These are phyloP conservation scores for Chrysanthemum seticuspe DNA, from an alignment of 129 eudicot species.

Conservation along the genomic window DNA sequence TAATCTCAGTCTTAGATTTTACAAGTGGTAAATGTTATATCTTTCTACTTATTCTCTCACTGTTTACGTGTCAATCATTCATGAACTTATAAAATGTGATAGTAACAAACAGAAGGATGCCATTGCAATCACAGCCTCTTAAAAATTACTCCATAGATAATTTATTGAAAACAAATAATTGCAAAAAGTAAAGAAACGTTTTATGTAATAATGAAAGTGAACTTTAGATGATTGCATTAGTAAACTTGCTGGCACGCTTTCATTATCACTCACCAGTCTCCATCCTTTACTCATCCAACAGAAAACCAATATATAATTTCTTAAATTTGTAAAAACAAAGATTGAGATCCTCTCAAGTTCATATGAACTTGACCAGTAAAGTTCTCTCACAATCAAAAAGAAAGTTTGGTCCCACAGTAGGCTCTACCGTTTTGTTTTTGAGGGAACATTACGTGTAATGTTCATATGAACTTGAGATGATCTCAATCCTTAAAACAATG, in stretches of 20 bases:
- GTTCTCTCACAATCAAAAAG: no score
- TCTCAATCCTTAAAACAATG: background rate
- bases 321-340: constrained; percentile 1
- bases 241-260: constrained; percentile 30
- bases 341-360: no score
- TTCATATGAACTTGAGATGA: no score
- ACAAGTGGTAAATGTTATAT: background rate
- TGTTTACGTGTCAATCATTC: no score
- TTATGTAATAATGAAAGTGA: constrained; percentile 27
- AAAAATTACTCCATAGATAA: background rate
- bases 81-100: no score
- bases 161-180: constrained; percentile 3
- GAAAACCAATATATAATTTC: background rate
- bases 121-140: no score
- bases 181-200: constrained; percentile 22
- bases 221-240: constrained; percentile 23
- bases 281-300: constrained; percentile 37
- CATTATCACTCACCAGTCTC: constrained; percentile 40
- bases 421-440: no score
- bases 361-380: no score
- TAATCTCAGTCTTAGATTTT: background rate
- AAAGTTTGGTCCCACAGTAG: no score
- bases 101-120: no score
- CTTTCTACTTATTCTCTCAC: background rate
- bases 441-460: no score